A percentile compares a stretch with the other conserved stretches of the same genome.
These are phyloP conservation scores for Thielaviopsis punctulata DNA, from an alignment of 2,329 filamentous ascomycete genomes.

Conservation along the genomic window DNA sequence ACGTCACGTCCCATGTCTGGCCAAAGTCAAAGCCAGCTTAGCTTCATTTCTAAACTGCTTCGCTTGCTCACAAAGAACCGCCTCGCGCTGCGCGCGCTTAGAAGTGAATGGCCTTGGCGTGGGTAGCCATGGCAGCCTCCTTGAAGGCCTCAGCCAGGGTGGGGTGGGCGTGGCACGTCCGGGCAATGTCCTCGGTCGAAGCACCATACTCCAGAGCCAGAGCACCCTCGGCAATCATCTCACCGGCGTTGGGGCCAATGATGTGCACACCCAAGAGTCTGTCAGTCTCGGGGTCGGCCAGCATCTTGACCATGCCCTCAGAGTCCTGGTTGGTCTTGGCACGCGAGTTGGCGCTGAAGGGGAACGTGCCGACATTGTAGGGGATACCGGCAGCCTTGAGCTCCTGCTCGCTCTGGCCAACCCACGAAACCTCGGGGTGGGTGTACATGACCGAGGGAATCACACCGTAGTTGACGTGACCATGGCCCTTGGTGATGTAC, in stretches of 20 bases:
- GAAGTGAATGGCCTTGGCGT: conserved; percentile 90
- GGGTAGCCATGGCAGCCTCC: conserved; percentile 96
- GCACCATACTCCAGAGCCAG: conserved; percentile 93
- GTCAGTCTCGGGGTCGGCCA: conserved; percentile 91
- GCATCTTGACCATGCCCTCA: conserved; percentile 92
- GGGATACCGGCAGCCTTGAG: conserved; percentile 78
- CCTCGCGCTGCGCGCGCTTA: conserved; percentile 26
- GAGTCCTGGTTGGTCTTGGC: conserved; percentile 98
- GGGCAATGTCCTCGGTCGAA: conserved; percentile 81
- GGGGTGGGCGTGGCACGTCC: conserved; percentile 93
- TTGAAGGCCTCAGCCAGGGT: conserved; percentile 97
- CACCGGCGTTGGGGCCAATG: conserved; percentile 84
- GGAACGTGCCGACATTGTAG: conserved; percentile 88
- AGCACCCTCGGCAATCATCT: conserved; percentile 98
- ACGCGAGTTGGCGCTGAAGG: conserved; percentile 93
- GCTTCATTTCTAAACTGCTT: background rate
- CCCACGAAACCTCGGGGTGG: conserved; percentile 95
- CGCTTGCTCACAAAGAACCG: background rate
- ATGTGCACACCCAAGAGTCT: conserved; percentile 92
- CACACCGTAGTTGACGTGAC: conserved; percentile 95
- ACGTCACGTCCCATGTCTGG: background rate
- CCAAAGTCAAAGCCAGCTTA: background rate
- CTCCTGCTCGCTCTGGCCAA: conserved; percentile 93
- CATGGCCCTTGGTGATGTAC: conserved; percentile 94
- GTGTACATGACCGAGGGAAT: conserved; percentile 99